Base-by-base conservation (phyloP, 2,329 filamentous ascomycete genomes). In the Colletotrichum eleusines region DNA sequence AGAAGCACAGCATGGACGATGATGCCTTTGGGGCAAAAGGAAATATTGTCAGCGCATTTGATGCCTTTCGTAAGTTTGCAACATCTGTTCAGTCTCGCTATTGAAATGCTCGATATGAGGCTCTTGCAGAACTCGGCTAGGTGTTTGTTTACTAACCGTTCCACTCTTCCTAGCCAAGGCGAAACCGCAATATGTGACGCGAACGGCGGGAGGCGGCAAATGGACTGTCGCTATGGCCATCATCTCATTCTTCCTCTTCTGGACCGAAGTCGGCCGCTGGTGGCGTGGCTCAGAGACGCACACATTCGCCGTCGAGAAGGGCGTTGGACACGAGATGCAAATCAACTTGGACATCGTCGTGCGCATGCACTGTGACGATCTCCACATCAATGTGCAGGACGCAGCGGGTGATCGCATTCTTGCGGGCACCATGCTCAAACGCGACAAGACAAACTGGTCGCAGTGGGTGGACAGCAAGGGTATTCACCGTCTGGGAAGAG, bases 311-410 rank as follows among this genome's bases (percentile, higher is more conserved):
- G 95, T 99, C 67, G 96, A 98, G 81, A 96, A 97, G 82, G 94
- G 94, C 74, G 88, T 99, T 48, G 92, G 92, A 3, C 94, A 94
- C 81, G 88, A 90, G 73, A 88, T 99, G 80, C 95, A 98, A 82
- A 92, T 99, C 83, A 99, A 99, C 84, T 85, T 99, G 69, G 96
- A 99, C 81, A 86, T 97, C n/a, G 93, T 98, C 6, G 87, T 99
- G 59, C 87, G 87, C 63, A 99, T 99, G 96, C 84, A 87, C 75
- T 99, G 96, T 85, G 83, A 87, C 68, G 92, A 97, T 78, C 83
- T 99, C n/a, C 93, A 97, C 83, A 86, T 99, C 81, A 98, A 99
- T 82, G 95, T 99, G 61, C 96, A 98, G 84, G 96, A 99, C 80
- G 95, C 95, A 2, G 90, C 94, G 0, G 95, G 96, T 63, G 96